Evolutionary conservation across 768 basidiomycete species (phyloP), one percentile per base, ranked within the genome.

Genomic region (Tulasnella sp.): DNA sequence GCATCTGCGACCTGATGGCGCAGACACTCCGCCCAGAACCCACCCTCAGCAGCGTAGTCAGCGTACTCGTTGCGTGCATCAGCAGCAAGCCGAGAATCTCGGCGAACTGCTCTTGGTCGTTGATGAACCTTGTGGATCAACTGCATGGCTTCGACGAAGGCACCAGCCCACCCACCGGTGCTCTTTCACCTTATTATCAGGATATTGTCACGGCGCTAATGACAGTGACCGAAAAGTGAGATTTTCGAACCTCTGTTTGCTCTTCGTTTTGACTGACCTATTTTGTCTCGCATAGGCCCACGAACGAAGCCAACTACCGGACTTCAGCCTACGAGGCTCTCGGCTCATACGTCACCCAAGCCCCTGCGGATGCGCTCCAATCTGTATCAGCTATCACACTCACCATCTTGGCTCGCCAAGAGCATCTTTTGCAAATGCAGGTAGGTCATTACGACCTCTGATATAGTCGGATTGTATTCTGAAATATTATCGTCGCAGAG

Each of bases 321-420:
- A 96, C 94, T 2, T 90, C 96, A 4, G 95, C 96, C 1, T 98
- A 99, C 78, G 94, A 98, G 79, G 94, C 96, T 12, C 91, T 98
- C 74, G 90, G 92, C 1, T 89, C 92, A 4, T 94, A 92, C 77
- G 85, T 95, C 42, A 86, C 89, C 1, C 89, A 95, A 75, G 87
- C 94, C 0, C 87, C 93, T 3, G 80, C 84, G 32, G 95, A 98
- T 77, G 87, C 88, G 22, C 86, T 98, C 62, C 80, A 85, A 8
- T 88, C 93, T 62, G 91, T 98, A 16, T 90, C 91, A 75, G 92
- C 88, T 77, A 91, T 94, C 7, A 84, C 89, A 36, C 83, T 94
- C 42, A 88, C 90, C 19, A 88, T 96, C 73, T 84, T 99, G n/a
- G 83, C 87, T 41, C 87, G 97, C 44, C 95, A 96, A 88, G 95